A percentile compares a stretch with the other conserved stretches of the same genome.
Evolutionary conservation across 2,329 filamentous ascomycete species (phyloP).

Genomic region (Cephalotrichum gorgonifer): DNA sequence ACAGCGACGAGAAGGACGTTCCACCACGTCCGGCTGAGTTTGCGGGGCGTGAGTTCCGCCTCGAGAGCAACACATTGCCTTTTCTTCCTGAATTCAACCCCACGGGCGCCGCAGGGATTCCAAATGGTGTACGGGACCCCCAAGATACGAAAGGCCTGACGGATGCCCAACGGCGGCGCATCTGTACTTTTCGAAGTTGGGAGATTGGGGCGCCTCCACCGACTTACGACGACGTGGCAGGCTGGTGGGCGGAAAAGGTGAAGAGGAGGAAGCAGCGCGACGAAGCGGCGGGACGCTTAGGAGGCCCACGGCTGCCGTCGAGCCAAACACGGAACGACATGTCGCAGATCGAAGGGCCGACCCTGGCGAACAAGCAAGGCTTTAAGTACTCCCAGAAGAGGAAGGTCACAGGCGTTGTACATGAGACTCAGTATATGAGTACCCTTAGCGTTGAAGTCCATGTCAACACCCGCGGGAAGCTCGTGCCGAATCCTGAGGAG

Average conservation of each 20-base stretch:
- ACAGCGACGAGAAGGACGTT: conserved; percentile 75
- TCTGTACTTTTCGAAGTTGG: conserved; percentile 51
- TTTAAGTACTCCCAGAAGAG: conserved; percentile 78
- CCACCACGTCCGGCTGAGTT: conserved; percentile 71
- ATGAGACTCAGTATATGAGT: conserved; percentile 90
- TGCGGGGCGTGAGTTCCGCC: conserved; percentile 73
- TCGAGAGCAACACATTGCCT: conserved; percentile 65
- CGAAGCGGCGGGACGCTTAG: background rate
- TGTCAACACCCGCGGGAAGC: conserved; percentile 70
- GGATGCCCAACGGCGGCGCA: conserved; percentile 8
- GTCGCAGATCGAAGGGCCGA: conserved; percentile 84
- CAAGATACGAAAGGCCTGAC: background rate
- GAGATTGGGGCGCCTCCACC: conserved; percentile 66
- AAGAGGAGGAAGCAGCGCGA: conserved; percentile 9
- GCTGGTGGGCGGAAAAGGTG: conserved; percentile 48
- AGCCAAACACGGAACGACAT: conserved; percentile 28
- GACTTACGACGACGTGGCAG: conserved; percentile 53
- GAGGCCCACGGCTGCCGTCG: background rate
- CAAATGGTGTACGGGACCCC: conserved; percentile 12
- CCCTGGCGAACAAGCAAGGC: conserved; percentile 69
- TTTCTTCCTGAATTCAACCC: conserved; percentile 73
- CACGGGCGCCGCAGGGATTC: conserved; percentile 25
- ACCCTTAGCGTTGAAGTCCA: conserved; percentile 92
- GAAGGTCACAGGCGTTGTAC: conserved; percentile 64
- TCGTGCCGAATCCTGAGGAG: conserved; percentile 81